Evolutionary conservation across 2,329 filamentous ascomycete species (phyloP).

Genomic region (Aspergillus luchuensis): DNA sequence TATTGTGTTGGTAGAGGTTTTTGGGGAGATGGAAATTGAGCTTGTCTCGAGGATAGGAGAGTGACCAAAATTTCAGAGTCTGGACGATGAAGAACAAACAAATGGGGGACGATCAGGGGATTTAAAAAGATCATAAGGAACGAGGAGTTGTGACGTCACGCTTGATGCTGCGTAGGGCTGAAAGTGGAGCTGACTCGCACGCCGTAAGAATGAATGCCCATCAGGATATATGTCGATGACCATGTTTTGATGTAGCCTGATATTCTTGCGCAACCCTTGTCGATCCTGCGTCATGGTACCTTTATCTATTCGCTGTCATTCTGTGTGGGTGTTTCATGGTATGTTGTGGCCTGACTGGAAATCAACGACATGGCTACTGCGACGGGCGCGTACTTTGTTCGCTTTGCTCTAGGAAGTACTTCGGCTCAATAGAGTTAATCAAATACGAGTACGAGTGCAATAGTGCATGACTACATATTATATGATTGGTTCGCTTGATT

Average conservation of each 20-base stretch:
- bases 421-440: no score
- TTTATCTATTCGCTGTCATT: no score
- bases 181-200: slow-evolving; percentile 1
- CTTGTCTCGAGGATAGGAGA: not conserved
- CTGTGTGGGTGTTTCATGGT: no score
- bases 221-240: not conserved
- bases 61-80: not conserved
- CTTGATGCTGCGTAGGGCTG: slow-evolving; percentile 6
- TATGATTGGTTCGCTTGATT: no score
- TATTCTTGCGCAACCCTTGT: not conserved
- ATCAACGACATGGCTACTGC: no score
- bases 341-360: no score
- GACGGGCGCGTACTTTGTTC: no score
- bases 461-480: no score
- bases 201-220: not conserved
- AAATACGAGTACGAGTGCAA: no score
- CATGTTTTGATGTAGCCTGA: not conserved
- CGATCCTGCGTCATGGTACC: not conserved
- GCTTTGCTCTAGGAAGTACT: no score
- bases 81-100: not conserved
- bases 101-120: not conserved
- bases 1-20: not conserved
- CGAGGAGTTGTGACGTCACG: slow-evolving; percentile 6
- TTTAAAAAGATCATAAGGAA: not conserved
- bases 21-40: not conserved